These are phyloP conservation scores for Rhexocercosporidium sp. DNA, from an alignment of 2,329 filamentous ascomycete species.

Conservation along the genomic window DNA sequence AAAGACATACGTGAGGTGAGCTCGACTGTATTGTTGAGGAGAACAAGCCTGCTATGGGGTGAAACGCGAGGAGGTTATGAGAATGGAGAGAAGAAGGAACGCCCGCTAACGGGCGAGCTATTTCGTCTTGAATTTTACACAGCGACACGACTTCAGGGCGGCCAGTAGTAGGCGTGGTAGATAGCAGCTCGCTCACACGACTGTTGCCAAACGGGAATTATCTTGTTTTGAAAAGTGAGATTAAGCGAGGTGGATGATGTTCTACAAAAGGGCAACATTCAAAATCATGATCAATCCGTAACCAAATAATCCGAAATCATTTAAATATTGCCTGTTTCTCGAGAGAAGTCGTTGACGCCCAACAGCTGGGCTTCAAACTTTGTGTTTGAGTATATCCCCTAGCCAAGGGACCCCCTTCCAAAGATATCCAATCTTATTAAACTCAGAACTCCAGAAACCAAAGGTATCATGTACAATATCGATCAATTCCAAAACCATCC, in stretches of 20 bases:
- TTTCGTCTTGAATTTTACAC: not conserved
- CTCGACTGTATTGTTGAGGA: not conserved
- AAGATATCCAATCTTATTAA: not conserved
- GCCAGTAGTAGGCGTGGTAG: not conserved
- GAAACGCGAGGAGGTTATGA: not conserved
- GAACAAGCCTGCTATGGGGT: not conserved
- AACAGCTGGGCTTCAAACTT: too few relatives aligned
- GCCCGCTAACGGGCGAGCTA: not conserved
- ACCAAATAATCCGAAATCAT: too few relatives aligned
- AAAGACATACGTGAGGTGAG: not conserved
- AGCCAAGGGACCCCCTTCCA: not conserved
- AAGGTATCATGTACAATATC: slow-evolving; percentile 1
- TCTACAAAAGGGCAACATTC: too few relatives aligned
- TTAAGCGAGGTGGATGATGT: not conserved
- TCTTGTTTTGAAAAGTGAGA: not conserved
- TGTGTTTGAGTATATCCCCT: too few relatives aligned
- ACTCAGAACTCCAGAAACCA: not conserved
- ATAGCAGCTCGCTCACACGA: not conserved
- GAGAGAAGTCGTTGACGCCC: too few relatives aligned
- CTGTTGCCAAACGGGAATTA: not conserved
- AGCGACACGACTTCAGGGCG: not conserved
- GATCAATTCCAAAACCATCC: slow-evolving; percentile 40
- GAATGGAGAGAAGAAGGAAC: not conserved
- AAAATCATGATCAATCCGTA: too few relatives aligned
- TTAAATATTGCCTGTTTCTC: too few relatives aligned